Conservation (phyloP, 2,329 filamentous ascomycete species). For the Aureobasidium sp. region DNA sequence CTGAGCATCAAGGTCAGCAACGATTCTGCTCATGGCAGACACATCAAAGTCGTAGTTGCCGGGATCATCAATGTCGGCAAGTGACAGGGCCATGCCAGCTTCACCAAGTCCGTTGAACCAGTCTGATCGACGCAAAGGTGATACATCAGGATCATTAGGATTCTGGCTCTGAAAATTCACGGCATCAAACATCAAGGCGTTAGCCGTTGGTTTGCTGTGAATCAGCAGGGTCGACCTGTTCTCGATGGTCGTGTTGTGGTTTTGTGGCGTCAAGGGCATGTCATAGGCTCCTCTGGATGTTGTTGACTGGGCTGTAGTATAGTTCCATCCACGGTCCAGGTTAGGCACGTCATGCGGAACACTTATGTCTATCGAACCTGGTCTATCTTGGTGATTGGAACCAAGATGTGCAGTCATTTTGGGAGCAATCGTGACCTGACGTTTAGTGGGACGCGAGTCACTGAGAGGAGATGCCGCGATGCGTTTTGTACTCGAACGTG, state of each 20-base stretch:
- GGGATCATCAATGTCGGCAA: not conserved
- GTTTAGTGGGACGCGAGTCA: not conserved
- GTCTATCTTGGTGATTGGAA: too few relatives aligned
- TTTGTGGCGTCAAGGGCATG: slow-evolving; percentile 40
- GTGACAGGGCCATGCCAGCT: not conserved
- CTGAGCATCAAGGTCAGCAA: not conserved
- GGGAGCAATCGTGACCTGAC: not conserved
- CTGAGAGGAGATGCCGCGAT: not conserved
- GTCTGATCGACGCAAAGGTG: slow-evolving; percentile 39
- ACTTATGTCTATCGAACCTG: not conserved
- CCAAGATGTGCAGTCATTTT: not conserved
- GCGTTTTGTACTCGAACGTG: slow-evolving; percentile 25
- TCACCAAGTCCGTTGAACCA: slow-evolving; percentile 28
- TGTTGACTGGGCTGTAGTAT: slow-evolving; percentile 21
- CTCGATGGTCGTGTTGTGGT: not conserved
- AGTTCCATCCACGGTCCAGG: not conserved
- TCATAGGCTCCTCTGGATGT: not conserved
- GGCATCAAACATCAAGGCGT: not conserved
- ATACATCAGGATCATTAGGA: not conserved
- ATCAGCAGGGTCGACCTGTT: not conserved
- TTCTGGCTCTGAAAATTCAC: not conserved
- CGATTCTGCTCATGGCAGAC: not conserved
- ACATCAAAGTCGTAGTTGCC: slow-evolving; percentile 5
- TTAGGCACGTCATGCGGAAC: not conserved
- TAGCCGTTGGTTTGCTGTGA: not conserved